Evolutionary conservation across 208 protist genomes (phyloP).

Genomic region (Angomonas deanei): DNA sequence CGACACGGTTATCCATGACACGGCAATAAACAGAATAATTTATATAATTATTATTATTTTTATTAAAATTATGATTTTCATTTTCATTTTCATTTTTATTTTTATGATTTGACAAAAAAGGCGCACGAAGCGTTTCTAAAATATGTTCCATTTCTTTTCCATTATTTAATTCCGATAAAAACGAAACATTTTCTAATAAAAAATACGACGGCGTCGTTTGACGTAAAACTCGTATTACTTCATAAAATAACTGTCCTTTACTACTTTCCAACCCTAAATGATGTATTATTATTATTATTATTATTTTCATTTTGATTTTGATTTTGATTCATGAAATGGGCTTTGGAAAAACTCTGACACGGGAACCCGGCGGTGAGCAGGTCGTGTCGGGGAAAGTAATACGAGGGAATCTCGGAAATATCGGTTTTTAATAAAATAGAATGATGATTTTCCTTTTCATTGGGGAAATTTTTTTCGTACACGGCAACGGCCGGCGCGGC

Average conservation of each 20-base stretch:
- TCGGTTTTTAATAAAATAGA: too few relatives aligned
- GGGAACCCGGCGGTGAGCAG: slow-evolving; percentile 79
- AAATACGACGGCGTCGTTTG: slow-evolving; percentile 35
- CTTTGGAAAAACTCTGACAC: slow-evolving; percentile 78
- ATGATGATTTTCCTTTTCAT: slow-evolving; percentile 21
- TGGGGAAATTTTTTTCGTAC: slow-evolving; percentile 51
- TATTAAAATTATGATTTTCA: too few relatives aligned
- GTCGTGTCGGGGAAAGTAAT: slow-evolving; percentile 65
- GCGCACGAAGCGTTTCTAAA: too few relatives aligned
- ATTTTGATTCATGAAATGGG: neutral
- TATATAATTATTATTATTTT: too few relatives aligned
- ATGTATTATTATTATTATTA: slow-evolving; percentile 10
- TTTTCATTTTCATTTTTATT: too few relatives aligned
- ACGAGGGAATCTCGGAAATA: slow-evolving; percentile 52
- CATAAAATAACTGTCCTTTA: slow-evolving; percentile 69
- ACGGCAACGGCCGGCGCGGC: slow-evolving; percentile 29
- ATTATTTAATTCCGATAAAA: slow-evolving; percentile 47
- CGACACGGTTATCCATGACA: slow-evolving; percentile 42
- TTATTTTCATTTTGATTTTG: neutral
- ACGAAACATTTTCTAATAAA: slow-evolving; percentile 83
- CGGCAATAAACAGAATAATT: slow-evolving; percentile 30
- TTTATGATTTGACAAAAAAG: too few relatives aligned
- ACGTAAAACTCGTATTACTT: slow-evolving; percentile 65
- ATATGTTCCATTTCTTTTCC: too few relatives aligned
- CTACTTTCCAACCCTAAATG: slow-evolving; percentile 36